Percentiles rank a stretch among this genome's conserved stretches.
Evolutionary conservation across 1,284 basidiomycete species (phyloP).

Genomic region (Peniophora sp.): DNA sequence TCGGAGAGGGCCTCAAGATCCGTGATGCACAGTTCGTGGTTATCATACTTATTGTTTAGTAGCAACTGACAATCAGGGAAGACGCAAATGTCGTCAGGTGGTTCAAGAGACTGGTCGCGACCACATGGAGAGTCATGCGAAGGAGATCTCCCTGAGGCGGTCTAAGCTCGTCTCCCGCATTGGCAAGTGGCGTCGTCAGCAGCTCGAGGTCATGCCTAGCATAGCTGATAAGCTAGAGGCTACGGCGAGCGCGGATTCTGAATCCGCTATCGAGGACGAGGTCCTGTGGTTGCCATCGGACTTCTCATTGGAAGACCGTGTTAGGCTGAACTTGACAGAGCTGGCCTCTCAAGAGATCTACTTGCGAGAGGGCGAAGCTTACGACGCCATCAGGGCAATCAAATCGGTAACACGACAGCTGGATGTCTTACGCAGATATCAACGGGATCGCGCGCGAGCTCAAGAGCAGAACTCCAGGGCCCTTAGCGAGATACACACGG

Average conservation of each 20-base stretch:
- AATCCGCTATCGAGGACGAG: no score
- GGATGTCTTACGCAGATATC: neutral
- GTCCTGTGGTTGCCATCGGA: neutral
- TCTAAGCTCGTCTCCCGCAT: neutral
- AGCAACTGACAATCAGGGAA: neutral
- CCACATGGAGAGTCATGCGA: neutral
- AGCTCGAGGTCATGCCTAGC: neutral
- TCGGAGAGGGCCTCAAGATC: neutral
- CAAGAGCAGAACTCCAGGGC: neutral
- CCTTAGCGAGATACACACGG: neutral
- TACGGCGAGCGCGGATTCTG: neutral
- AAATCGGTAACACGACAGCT: neutral
- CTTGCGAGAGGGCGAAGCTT: neutral
- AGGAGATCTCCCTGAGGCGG: neutral
- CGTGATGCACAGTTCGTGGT: neutral
- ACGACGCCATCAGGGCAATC: neutral
- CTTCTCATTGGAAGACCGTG: neutral
- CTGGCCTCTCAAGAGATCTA: neutral
- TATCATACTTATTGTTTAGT: neutral
- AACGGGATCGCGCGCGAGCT: neutral
- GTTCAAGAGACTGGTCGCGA: no score
- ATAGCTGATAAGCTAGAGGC: neutral
- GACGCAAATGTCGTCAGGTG: no score
- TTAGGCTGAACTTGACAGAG: neutral
- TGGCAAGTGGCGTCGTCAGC: neutral